phyloP scores from a whole-genome alignment of 2,329 filamentous ascomycete genomes.

The Exserohilum rostratum region DNA sequence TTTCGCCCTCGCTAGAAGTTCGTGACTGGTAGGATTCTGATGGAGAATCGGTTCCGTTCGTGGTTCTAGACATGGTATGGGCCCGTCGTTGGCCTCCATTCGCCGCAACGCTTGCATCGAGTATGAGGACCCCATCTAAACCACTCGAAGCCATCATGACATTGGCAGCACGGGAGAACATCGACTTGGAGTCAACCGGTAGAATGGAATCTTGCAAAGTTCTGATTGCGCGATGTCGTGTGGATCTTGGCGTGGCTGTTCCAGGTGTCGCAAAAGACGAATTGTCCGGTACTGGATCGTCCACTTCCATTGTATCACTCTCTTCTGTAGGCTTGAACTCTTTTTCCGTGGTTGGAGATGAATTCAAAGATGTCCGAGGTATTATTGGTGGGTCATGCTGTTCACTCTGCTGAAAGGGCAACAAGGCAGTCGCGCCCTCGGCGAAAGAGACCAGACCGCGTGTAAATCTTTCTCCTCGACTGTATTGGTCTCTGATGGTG shows the following conservation, averaged over 20 bases:
- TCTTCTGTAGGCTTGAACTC: neutral
- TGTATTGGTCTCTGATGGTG: conserved; percentile 32
- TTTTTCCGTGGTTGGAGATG: conserved; percentile 1
- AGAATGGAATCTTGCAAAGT: conserved; percentile 38
- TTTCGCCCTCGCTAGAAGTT: conserved; percentile 25
- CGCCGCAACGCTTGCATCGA: conserved; percentile 42
- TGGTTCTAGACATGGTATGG: conserved; percentile 6
- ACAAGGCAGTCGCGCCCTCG: conserved; percentile 33
- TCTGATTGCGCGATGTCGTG: conserved; percentile 21
- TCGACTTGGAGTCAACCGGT: conserved; percentile 34
- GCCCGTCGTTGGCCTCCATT: conserved; percentile 20
- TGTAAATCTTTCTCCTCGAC: conserved; percentile 37
- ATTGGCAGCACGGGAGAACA: conserved; percentile 44
- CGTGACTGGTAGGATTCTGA: conserved; percentile 20
- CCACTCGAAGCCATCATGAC: conserved; percentile 41
- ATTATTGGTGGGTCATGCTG: neutral
- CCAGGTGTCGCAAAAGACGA: neutral
- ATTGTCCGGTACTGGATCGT: neutral
- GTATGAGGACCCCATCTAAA: conserved; percentile 43
- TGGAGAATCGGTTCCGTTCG: conserved; percentile 4
- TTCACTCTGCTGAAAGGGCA: conserved; percentile 17
- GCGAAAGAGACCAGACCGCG: conserved; percentile 41
- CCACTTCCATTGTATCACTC: neutral
- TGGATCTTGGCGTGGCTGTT: conserved; percentile 10
- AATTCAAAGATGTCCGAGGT: neutral